phyloP scores from a whole-genome alignment of 169 alveolate genomes.

The Eimeria brunetti region DNA sequence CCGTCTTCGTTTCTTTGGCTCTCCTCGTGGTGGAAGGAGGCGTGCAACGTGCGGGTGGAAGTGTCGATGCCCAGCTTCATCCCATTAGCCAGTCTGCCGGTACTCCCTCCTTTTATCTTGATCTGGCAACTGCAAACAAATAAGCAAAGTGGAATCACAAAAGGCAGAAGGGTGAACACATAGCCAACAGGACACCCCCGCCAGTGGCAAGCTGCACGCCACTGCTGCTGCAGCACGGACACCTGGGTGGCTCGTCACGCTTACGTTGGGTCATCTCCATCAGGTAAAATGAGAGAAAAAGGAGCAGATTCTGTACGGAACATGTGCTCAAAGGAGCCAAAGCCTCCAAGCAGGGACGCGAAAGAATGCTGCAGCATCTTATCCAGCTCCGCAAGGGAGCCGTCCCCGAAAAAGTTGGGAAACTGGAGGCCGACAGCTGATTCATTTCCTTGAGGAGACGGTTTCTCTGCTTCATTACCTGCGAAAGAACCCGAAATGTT shows the following conservation, averaged over 20 bases:
- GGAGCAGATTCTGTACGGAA: background rate
- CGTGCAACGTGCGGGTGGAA: background rate
- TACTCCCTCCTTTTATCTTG: background rate
- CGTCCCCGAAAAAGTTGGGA: conserved; percentile 2
- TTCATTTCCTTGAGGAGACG: background rate
- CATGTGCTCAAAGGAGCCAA: background rate
- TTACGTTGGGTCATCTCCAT: conserved; percentile 7
- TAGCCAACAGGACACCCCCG: background rate
- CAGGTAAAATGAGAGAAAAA: background rate
- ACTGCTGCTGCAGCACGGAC: background rate
- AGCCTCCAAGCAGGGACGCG: background rate
- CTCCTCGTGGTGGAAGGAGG: background rate
- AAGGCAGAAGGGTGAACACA: background rate
- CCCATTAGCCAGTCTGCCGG: background rate
- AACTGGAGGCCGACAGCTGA: background rate
- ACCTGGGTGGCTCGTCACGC: background rate
- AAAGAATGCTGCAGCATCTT: background rate
- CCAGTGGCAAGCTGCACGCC: background rate
- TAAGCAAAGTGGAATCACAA: background rate
- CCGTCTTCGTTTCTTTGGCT: background rate
- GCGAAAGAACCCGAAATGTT: background rate
- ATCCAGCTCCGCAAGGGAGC: background rate
- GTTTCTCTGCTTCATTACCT: background rate
- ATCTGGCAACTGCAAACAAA: conserved; percentile 19
- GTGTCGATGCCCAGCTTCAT: background rate